Conservation (phyloP, 2,329 filamentous ascomycete species). For the Lecanicillium sp. region DNA sequence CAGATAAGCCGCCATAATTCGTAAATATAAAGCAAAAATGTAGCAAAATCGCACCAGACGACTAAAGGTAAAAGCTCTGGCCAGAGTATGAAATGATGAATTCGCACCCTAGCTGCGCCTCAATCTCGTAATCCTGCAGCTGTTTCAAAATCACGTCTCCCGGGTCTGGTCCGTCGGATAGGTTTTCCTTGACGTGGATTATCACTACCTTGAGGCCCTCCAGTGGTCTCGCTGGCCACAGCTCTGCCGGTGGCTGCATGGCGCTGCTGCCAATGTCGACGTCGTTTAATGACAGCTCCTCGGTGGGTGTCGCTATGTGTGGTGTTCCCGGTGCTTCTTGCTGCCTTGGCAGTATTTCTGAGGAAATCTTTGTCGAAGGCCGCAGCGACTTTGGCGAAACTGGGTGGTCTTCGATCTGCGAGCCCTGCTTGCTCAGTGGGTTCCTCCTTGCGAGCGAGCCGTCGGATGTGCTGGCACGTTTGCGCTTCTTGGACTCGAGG, state of each 20-base stretch:
- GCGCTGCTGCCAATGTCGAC: conserved; percentile 17
- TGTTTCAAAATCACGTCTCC: conserved; percentile 61
- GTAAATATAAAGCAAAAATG: conserved; percentile 7
- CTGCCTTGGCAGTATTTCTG: conserved; percentile 7
- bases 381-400: conserved; percentile 44
- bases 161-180: conserved; percentile 63
- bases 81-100: conserved; percentile 67
- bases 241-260: conserved; percentile 10
- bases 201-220: conserved; percentile 72
- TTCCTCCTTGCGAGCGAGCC: conserved; percentile 15
- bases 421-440: conserved; percentile 10
- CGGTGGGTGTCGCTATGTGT: conserved; percentile 39
- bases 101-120: conserved; percentile 64
- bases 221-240: conserved; percentile 41
- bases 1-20: neutral
- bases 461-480: conserved; percentile 37
- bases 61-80: conserved; percentile 45
- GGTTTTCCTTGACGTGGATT: conserved; percentile 87
- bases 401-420: conserved; percentile 31
- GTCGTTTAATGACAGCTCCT: conserved; percentile 35
- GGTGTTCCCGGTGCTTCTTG: conserved; percentile 25
- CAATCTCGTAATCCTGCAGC: conserved; percentile 57
- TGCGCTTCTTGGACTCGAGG: conserved; percentile 52
- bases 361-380: conserved; percentile 13
- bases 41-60: too few relatives aligned